These are phyloP conservation scores for Penicillium desertorum DNA, from an alignment of 495 filamentous ascomycete species.

Conservation along the genomic window DNA sequence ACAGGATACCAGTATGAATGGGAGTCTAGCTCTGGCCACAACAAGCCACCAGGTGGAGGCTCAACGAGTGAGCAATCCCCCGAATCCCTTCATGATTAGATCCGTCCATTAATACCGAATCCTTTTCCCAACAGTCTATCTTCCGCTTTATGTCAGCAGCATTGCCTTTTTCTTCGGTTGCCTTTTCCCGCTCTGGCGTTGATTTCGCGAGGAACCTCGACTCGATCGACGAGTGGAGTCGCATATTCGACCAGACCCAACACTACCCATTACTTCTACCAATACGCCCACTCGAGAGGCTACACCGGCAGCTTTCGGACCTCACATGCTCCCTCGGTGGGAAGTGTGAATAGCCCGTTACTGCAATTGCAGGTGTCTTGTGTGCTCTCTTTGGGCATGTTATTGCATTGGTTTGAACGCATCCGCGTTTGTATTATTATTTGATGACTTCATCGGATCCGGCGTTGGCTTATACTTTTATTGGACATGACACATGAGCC, in stretches of 20 bases:
- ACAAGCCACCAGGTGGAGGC: slow-evolving; percentile 46
- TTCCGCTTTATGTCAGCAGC: slow-evolving; percentile 50
- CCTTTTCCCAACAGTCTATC: slow-evolving; percentile 40
- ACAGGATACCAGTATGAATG: slow-evolving; percentile 66
- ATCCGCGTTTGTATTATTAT: slow-evolving; percentile 28
- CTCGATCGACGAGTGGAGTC: slow-evolving; percentile 7
- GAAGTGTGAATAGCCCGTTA: slow-evolving; percentile 13
- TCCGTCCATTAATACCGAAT: slow-evolving; percentile 16
- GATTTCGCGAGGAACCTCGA: slow-evolving; percentile 16
- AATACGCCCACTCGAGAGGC: background rate
- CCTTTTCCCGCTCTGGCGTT: slow-evolving; percentile 48
- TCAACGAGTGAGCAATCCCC: slow-evolving; percentile 51
- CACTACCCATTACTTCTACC: slow-evolving; percentile 2
- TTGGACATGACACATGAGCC: slow-evolving; percentile 16
- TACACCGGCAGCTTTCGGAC: slow-evolving; percentile 1
- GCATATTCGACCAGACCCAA: slow-evolving; percentile 6
- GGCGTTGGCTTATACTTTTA: slow-evolving; percentile 24
- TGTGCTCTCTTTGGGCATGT: slow-evolving; percentile 22
- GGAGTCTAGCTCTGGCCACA: slow-evolving; percentile 67
- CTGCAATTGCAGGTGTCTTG: slow-evolving; percentile 18
- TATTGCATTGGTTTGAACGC: slow-evolving; percentile 22
- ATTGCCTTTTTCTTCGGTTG: slow-evolving; percentile 46
- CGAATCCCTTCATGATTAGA: slow-evolving; percentile 15
- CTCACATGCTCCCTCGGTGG: slow-evolving; percentile 23
- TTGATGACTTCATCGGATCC: slow-evolving; percentile 22